Base-by-base conservation (phyloP, 164 flowering plant genomes). In the Saururus chinensis region DNA sequence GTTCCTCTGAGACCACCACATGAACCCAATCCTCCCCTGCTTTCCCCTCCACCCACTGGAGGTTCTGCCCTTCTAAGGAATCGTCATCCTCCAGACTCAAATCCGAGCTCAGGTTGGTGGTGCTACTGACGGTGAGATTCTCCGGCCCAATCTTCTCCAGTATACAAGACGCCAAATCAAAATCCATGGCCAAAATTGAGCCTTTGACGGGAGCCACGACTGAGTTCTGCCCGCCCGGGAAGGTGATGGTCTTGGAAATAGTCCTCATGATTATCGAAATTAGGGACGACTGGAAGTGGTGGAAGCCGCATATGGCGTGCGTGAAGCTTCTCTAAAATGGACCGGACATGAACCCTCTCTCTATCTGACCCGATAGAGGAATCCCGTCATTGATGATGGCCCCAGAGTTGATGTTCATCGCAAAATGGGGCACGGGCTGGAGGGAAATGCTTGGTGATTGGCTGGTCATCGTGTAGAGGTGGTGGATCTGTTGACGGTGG, bases 31-130 rank as follows among this genome's bases (percentile, higher is more conserved):
- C 92, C 60, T 86, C 96, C 16, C 96, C 96, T 0, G 92, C 96
- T 53, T 82, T 88, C 45, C 96, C 96, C 51, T 88, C 92, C 0
- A 96, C 98, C 97, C 98, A 93, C 63, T 90, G 95, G 23, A 90
- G 71, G 74, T 80, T 85, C 66, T 75, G 81, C 53, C 81, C 76
- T 6, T 70, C 73, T 53, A 71, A 57, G 3, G 73, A 81, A 58
- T 70, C 76, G 14, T 75, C 79, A 56, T 76, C 80, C 17, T 68
- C 67, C 54, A 73, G 70, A 56, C 82, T 79, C 70, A 55, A 53
- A 12, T 75, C 73, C 40, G 81, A 67, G 40, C 87, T n/a, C n/a
- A n/a, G n/a, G n/a, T n/a, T n/a, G n/a, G n/a, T n/a, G n/a, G n/a
- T n/a, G n/a, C n/a, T n/a, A n/a, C n/a, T n/a, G n/a, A n/a, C n/a